Conservation (phyloP, 805 yeast genomes). For the Danielozyma ontarioensis region DNA sequence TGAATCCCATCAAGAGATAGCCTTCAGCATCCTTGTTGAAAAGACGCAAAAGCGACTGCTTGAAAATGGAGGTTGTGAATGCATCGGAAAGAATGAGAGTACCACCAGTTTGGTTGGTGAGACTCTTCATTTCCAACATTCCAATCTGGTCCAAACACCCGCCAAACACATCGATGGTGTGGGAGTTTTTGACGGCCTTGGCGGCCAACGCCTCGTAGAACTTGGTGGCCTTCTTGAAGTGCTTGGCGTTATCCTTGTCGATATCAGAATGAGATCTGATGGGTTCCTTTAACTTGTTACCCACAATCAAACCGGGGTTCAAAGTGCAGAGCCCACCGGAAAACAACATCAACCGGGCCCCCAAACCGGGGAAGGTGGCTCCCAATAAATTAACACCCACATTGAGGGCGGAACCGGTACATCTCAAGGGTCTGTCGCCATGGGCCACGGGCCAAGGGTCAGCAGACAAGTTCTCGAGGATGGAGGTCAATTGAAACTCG, state of each 20-base stretch:
- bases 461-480: constrained; percentile 68
- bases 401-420: constrained; percentile 88
- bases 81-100: constrained; percentile 83
- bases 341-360: constrained; percentile 85
- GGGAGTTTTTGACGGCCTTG: constrained; percentile 66
- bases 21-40: constrained; percentile 87
- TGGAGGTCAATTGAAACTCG: constrained; percentile 76
- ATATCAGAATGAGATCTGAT: constrained; percentile 96
- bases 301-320: constrained; percentile 92
- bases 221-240: constrained; percentile 78
- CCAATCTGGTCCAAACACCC: constrained; percentile 97
- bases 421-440: constrained; percentile 80
- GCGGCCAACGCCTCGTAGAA: constrained; percentile 72
- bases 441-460: constrained; percentile 90
- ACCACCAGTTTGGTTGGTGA: constrained; percentile 88
- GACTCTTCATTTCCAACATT: constrained; percentile 84
- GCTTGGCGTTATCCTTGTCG: constrained; percentile 83
- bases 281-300: constrained; percentile 88
- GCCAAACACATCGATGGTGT: constrained; percentile 84
- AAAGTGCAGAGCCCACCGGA: constrained; percentile 95
- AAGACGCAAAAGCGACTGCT: constrained; percentile 82
- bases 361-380: constrained; percentile 75
- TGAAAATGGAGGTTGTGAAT: constrained; percentile 90
- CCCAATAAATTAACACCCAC: constrained; percentile 81
- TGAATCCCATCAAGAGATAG: constrained; percentile 82